Conservation (phyloP, 2,329 filamentous ascomycete species). For the Penicillium psychrosexuale region DNA sequence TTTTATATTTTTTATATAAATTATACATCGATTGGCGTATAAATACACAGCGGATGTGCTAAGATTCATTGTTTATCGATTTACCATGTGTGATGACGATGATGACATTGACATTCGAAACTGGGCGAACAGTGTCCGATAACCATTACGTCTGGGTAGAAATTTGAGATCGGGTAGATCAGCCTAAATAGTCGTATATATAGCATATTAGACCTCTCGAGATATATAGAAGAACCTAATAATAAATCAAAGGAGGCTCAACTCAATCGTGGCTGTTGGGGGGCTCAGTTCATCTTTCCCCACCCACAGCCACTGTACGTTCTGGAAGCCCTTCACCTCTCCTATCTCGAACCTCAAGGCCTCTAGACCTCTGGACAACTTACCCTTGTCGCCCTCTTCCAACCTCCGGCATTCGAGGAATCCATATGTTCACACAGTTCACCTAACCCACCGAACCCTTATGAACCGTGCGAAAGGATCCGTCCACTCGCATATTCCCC, state of each 20-base stretch:
- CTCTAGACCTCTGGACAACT: not conserved
- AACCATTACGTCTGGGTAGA: not conserved
- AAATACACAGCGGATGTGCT: not conserved
- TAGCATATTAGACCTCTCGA: too few relatives aligned
- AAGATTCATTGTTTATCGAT: not conserved
- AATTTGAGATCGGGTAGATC: not conserved
- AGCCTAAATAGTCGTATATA: too few relatives aligned
- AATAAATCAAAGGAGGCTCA: not conserved
- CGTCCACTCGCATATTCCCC: constrained; percentile 28
- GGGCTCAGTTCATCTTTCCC: constrained; percentile 3
- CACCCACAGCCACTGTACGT: constrained; percentile 5
- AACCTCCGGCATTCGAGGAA: not conserved
- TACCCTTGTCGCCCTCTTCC: not conserved
- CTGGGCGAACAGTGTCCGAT: not conserved
- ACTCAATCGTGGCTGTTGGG: not conserved
- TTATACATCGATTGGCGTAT: not conserved
- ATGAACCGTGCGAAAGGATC: constrained; percentile 27
- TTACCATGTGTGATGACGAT: constrained; percentile 10
- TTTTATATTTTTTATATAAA: not conserved
- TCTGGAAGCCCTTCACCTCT: constrained; percentile 3
- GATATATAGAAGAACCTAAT: not conserved
- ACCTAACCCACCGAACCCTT: constrained; percentile 13
- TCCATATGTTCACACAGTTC: not conserved
- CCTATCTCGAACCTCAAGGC: not conserved
- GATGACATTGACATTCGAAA: constrained; percentile 4